Base-by-base conservation (phyloP, 441 rosid species). In the Euphorbia schlechtendalii region DNA sequence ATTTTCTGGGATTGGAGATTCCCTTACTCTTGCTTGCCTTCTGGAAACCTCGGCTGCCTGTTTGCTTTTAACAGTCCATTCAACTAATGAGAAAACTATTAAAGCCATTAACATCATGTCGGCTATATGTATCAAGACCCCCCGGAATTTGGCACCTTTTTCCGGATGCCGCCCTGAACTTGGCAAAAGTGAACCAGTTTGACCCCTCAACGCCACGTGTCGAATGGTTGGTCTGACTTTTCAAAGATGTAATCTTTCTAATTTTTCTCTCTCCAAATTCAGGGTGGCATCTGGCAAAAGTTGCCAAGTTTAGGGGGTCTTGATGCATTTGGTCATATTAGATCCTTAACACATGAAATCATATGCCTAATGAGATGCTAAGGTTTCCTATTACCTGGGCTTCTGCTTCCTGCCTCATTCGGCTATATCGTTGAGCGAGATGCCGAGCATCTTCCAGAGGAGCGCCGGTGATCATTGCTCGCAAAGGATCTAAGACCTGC, bases 371-470 rank as follows among this genome's bases (percentile, higher is more conserved):
- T 21, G 22, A 24, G 61, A 57, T 56, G 64, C 40, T 22, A 43
- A 36, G 36, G 55, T 30, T 43, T 65, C 61, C 17, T 46, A 68
- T 71, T 84, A 87, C 94, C 88, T 85, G 88, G 27, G 80, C 27
- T 80, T 93, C 97, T 36, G 97, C 98, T 77, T 90, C 98, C 82
- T 90, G 96, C 74, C 97, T 86, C 98, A 93, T 88, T 56, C 96
- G 90, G 74, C 91, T 88, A 70, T 90, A 89, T 53, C 92, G 95
- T 76, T 93, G 97, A 57, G 96, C 96, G 46, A 93, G 89, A 84
- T 85, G 95, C 49, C 98, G 96, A 43, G 97, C 97, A 73, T 93
- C 98, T 76, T 93, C 96, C 68, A 93, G 68, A 63, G 95, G 90
- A 72, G 91, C 55, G 64, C 95, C 92, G 4, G 30, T 73, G n/a